Conservation (phyloP, 2,329 filamentous ascomycete species). For the Blumeriella jaapii region DNA sequence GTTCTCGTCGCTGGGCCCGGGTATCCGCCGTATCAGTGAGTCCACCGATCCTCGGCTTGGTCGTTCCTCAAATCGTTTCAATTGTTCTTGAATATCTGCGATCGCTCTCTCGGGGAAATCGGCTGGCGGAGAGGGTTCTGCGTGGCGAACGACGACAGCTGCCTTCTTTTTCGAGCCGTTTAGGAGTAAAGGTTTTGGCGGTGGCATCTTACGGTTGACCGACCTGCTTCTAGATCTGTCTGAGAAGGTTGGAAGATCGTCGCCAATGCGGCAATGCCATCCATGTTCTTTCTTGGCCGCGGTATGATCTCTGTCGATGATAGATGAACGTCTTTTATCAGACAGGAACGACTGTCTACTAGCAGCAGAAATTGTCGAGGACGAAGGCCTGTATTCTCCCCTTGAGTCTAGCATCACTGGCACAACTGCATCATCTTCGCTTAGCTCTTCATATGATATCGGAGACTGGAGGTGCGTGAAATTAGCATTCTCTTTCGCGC, state of each 20-base stretch:
- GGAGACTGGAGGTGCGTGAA: constrained; percentile 30
- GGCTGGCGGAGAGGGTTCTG: constrained; percentile 21
- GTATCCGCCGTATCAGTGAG: constrained; percentile 20
- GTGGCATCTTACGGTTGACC: constrained; percentile 40
- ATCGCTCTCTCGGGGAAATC: constrained; percentile 23
- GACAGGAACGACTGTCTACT: constrained; percentile 24
- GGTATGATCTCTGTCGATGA: constrained; percentile 12
- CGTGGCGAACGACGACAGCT: constrained; percentile 31
- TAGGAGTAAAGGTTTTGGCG: constrained; percentile 44
- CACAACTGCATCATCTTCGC: constrained; percentile 28
- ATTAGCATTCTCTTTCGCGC: constrained; percentile 31
- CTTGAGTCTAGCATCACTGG: constrained; percentile 35
- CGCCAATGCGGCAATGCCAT: constrained; percentile 48
- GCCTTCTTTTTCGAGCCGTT: constrained; percentile 32
- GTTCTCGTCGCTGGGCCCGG: constrained; percentile 9
- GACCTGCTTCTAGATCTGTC: constrained; percentile 33
- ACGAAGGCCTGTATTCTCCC: constrained; percentile 17
- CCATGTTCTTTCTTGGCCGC: constrained; percentile 6
- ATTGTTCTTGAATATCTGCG: constrained; percentile 24
- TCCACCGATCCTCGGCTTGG: constrained; percentile 20
- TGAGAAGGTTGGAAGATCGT: constrained; percentile 48
- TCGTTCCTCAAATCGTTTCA: constrained; percentile 23
- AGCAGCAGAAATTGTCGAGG: constrained; percentile 10
- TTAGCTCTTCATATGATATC: background rate
- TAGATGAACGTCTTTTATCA: constrained; percentile 21